These are phyloP conservation scores for Pichia sp. DNA, from an alignment of 1,139 yeast genomes.

Conservation along the genomic window DNA sequence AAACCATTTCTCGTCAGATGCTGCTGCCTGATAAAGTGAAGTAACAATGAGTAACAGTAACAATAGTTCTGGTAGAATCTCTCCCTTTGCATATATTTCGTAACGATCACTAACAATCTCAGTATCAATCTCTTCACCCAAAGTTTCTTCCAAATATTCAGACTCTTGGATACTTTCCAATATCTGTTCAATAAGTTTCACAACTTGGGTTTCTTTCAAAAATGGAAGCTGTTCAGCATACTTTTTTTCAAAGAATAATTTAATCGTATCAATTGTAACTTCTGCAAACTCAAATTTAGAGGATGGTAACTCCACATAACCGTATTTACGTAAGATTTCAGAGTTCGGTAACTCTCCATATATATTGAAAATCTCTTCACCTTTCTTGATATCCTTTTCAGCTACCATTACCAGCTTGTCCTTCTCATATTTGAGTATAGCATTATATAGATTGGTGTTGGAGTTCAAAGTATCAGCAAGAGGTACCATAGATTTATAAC, in stretches of 20 bases:
- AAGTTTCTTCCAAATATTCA: slow-evolving; percentile 25
- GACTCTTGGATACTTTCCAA: slow-evolving; percentile 28
- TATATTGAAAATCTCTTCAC: slow-evolving; percentile 76
- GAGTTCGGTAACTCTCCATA: slow-evolving; percentile 89
- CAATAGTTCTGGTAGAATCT: slow-evolving; percentile 48
- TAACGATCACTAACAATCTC: slow-evolving; percentile 50
- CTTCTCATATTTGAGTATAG: slow-evolving; percentile 47
- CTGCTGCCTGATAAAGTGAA: slow-evolving; percentile 34
- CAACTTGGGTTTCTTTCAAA: slow-evolving; percentile 11
- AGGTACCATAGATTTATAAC: slow-evolving; percentile 82
- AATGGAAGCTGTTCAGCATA: slow-evolving; percentile 21
- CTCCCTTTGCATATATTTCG: slow-evolving; percentile 54
- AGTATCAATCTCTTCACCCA: slow-evolving; percentile 32
- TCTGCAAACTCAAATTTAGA: slow-evolving; percentile 82
- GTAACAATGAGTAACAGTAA: slow-evolving; percentile 48
- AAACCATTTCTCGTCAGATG: slow-evolving; percentile 29
- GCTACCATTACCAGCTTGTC: slow-evolving; percentile 59
- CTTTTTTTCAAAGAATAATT: slow-evolving; percentile 29
- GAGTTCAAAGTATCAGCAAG: slow-evolving; percentile 88
- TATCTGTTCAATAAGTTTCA: slow-evolving; percentile 29
- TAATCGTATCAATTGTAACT: slow-evolving; percentile 40
- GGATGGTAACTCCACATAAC: slow-evolving; percentile 74
- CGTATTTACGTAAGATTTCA: slow-evolving; percentile 82
- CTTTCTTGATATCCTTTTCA: slow-evolving; percentile 49
- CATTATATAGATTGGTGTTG: slow-evolving; percentile 72